Conservation (phyloP, 352 stramenopile genomes). For the Pythium scleroteichum region DNA sequence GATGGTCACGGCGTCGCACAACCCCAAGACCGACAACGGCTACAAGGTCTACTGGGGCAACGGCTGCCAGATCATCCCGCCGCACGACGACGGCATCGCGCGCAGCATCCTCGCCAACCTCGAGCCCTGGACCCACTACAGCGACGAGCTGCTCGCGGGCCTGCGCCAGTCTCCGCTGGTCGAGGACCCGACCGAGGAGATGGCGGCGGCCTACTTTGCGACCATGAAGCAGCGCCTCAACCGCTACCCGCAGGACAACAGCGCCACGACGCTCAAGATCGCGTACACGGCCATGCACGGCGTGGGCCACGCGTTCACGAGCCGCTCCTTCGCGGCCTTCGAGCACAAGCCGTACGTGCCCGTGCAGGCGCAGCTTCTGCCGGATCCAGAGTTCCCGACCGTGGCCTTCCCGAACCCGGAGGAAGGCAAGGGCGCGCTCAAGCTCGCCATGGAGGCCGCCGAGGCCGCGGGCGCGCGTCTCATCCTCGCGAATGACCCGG, state of each 20-base stretch:
- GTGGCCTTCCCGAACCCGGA: conserved; percentile 98
- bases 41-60: conserved; percentile 98
- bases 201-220: conserved; percentile 75
- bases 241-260: conserved; percentile 70
- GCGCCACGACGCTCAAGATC: conserved; percentile 67
- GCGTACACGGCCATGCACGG: conserved; percentile 99
- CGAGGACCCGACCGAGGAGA: conserved; percentile 66
- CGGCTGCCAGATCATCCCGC: conserved; percentile 97
- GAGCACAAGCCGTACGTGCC: conserved; percentile 80
- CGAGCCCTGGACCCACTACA: conserved; percentile 79
- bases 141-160: conserved; percentile 39
- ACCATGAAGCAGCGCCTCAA: conserved; percentile 52
- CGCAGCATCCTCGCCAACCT: conserved; percentile 90
- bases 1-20: conserved; percentile 97
- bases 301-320: conserved; percentile 93
- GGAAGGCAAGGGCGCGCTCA: conserved; percentile 96
- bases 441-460: conserved; percentile 91
- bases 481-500: conserved; percentile 98
- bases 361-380: conserved; percentile 88
- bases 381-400: conserved; percentile 96
- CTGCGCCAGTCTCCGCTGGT: conserved; percentile 49
- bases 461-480: conserved; percentile 70
- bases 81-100: conserved; percentile 94
- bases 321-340: conserved; percentile 91
- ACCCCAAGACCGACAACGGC: conserved; percentile 97